Conservation (phyloP, 148 eudicot species). For the Pharnaceum exiguum region DNA sequence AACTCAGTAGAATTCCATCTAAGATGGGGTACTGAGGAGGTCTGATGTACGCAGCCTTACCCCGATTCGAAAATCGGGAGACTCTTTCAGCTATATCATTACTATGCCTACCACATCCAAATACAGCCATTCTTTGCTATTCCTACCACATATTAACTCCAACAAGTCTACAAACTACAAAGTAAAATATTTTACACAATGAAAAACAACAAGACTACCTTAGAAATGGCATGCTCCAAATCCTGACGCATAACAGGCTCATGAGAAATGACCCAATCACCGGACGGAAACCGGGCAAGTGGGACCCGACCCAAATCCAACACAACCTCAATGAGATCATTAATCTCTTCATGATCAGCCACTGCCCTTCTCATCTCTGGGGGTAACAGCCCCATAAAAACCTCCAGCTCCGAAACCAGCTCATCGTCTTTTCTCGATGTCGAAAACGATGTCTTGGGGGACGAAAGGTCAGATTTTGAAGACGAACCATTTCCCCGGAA, state of each 20-base stretch:
- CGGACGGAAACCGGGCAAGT: slow-evolving; percentile 86
- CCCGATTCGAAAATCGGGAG: too few relatives aligned
- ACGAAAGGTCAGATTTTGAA: slow-evolving; percentile 25
- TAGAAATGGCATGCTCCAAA: slow-evolving; percentile 71
- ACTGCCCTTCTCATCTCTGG: slow-evolving; percentile 61
- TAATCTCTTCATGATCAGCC: slow-evolving; percentile 54
- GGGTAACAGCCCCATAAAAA: slow-evolving; percentile 84
- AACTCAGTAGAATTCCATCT: too few relatives aligned
- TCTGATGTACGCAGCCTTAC: too few relatives aligned
- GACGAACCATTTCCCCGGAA: slow-evolving; percentile 50
- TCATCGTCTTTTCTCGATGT: slow-evolving; percentile 29
- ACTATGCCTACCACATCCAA: too few relatives aligned
- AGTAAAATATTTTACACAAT: not conserved
- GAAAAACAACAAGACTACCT: slow-evolving; percentile 38
- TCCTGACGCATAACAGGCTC: slow-evolving; percentile 72
- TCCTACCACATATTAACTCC: too few relatives aligned
- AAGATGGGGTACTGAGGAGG: too few relatives aligned
- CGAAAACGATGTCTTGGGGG: slow-evolving; percentile 22
- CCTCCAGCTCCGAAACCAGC: slow-evolving; percentile 52
- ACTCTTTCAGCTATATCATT: too few relatives aligned
- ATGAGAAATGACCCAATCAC: slow-evolving; percentile 87
- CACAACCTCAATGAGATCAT: slow-evolving; percentile 75
- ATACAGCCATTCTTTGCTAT: too few relatives aligned
- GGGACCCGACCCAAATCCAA: slow-evolving; percentile 96
- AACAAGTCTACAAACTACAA: too few relatives aligned